Conservation (phyloP, 495 filamentous ascomycete species). For the Lindgomyces ingoldianus region DNA sequence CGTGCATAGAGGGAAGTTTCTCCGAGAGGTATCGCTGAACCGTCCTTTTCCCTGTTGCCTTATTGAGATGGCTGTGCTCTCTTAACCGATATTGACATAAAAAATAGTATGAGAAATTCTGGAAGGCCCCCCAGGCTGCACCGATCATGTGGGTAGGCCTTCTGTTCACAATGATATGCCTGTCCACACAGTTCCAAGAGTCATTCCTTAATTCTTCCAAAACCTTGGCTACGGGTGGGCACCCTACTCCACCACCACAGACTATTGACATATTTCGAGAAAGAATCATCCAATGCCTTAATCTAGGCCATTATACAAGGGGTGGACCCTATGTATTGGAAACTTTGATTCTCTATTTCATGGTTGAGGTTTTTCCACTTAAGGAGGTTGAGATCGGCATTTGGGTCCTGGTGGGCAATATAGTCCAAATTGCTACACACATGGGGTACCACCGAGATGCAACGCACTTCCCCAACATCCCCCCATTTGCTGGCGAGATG, state of each 20-base stretch:
- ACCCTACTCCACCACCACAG: not conserved
- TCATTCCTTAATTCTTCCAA: constrained; percentile 42
- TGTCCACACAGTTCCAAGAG: constrained; percentile 42
- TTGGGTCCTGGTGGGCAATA: constrained; percentile 52
- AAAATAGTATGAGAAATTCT: constrained; percentile 54
- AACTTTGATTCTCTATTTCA: constrained; percentile 52
- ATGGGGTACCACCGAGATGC: constrained; percentile 61
- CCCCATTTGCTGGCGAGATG: constrained; percentile 45
- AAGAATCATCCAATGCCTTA: constrained; percentile 48
- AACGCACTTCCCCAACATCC: constrained; percentile 24
- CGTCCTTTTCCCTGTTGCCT: not conserved
- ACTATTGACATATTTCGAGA: not conserved
- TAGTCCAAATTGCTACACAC: constrained; percentile 55
- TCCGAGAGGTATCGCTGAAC: constrained; percentile 40
- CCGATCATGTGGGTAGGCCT: constrained; percentile 51
- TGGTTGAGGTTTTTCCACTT: constrained; percentile 51
- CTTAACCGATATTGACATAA: not conserved
- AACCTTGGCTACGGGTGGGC: not conserved
- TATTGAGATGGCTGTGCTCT: not conserved
- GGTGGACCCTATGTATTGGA: constrained; percentile 52
- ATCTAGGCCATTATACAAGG: constrained; percentile 48
- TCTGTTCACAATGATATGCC: constrained; percentile 48
- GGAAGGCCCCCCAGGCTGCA: constrained; percentile 44
- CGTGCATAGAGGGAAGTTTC: constrained; percentile 45
- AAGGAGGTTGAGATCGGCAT: constrained; percentile 50